phyloP scores from a whole-genome alignment of 179 eudicot species.

The Patellifolia procumbens region DNA sequence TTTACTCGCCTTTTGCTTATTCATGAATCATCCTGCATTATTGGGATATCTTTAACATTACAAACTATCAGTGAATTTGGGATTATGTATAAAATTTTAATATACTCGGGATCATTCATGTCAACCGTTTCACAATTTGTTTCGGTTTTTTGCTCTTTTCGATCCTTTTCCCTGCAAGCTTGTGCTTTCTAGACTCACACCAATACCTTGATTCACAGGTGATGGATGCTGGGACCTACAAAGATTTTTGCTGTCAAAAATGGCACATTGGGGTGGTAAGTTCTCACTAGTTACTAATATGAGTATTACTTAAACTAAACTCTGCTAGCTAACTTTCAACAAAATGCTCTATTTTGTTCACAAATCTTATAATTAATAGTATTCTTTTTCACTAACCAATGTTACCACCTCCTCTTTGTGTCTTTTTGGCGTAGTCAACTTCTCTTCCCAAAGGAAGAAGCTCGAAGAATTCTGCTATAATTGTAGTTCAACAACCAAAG shows the following conservation, averaged over 20 bases:
- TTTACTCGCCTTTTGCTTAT: neutral
- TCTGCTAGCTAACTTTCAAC: neutral
- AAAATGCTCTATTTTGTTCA: neutral
- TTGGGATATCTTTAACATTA: neutral
- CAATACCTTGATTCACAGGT: constrained; percentile 48
- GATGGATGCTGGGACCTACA: constrained; percentile 80
- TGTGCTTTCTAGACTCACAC: too few species aligned
- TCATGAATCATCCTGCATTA: neutral
- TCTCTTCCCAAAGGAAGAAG: constrained; percentile 36
- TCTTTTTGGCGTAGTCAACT: constrained; percentile 59
- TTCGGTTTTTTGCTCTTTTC: neutral
- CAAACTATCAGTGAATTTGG: too few species aligned
- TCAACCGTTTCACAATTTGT: neutral
- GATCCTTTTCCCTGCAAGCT: neutral
- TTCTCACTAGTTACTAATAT: constrained; percentile 5
- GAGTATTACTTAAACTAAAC: neutral
- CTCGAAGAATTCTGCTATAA: constrained; percentile 50
- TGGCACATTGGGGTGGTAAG: constrained; percentile 99
- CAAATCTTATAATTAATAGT: neutral
- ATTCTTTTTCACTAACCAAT: neutral
- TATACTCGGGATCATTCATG: neutral
- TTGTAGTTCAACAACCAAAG: constrained; percentile 79
- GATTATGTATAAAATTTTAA: neutral
- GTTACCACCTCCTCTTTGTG: neutral
- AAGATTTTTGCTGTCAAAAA: constrained; percentile 57